These are phyloP conservation scores for Butyriboletus loyo DNA, from an alignment of 768 basidiomycete species.

Conservation along the genomic window DNA sequence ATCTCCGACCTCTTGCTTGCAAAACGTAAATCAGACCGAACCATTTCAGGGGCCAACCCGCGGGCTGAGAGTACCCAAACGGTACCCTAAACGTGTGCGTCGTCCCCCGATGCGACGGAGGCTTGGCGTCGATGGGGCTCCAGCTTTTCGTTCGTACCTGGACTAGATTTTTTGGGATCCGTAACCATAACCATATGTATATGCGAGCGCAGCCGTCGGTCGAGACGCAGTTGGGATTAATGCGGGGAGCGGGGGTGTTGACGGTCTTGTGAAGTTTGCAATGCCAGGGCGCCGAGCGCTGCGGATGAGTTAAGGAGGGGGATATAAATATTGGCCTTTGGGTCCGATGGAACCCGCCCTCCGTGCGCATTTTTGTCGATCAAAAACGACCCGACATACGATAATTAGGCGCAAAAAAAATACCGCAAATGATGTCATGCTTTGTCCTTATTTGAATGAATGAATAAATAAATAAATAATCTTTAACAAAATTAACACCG, in stretches of 20 bases:
- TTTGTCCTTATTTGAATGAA: not conserved
- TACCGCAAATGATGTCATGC: constrained; percentile 15
- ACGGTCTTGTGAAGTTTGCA: not conserved
- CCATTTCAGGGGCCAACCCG: not conserved
- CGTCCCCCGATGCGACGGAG: not conserved
- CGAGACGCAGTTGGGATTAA: not conserved
- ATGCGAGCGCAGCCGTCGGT: not conserved
- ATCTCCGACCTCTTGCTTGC: not conserved
- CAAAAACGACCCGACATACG: not conserved
- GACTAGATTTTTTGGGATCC: not conserved
- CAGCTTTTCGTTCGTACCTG: not conserved
- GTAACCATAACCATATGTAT: too few relatives aligned
- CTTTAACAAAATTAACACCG: not conserved
- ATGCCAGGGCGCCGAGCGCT: not conserved
- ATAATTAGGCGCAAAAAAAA: not conserved
- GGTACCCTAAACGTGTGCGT: not conserved
- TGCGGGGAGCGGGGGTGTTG: not conserved
- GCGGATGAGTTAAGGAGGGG: not conserved
- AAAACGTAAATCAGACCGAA: not conserved
- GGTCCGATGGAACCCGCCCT: not conserved
- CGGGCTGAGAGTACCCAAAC: not conserved
- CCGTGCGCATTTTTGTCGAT: not conserved
- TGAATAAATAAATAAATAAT: not conserved
- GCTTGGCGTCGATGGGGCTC: not conserved
- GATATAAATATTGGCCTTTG: not conserved